A percentile compares a stretch with the other conserved stretches of the same genome.
These are phyloP conservation scores for Gymnopus androsaceus DNA, from an alignment of 1,284 basidiomycete genomes.

Conservation along the genomic window DNA sequence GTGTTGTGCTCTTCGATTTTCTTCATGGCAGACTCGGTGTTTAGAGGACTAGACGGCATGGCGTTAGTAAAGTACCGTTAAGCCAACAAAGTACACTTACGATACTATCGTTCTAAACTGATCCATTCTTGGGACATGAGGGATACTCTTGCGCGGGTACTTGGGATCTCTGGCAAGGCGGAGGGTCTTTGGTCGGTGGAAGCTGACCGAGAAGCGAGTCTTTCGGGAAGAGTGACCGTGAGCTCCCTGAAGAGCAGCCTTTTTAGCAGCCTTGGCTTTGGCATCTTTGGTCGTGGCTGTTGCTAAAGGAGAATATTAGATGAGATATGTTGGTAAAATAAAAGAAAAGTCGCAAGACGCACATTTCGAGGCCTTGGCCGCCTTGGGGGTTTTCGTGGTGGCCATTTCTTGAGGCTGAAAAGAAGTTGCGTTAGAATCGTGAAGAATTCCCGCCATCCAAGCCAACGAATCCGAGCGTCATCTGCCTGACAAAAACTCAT, in stretches of 20 bases:
- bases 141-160: slow-evolving; percentile 94
- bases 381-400: slow-evolving; percentile 63
- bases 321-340: not conserved
- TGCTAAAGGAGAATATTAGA: not conserved
- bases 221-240: slow-evolving; percentile 82
- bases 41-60: slow-evolving; percentile 56
- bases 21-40: slow-evolving; percentile 90
- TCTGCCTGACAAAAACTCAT: too few species aligned
- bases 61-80: not conserved
- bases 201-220: slow-evolving; percentile 84
- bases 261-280: slow-evolving; percentile 95
- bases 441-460: too few species aligned
- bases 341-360: slow-evolving; percentile 24
- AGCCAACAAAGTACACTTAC: slow-evolving; percentile 42
- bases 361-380: slow-evolving; percentile 51
- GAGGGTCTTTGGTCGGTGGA: slow-evolving; percentile 97
- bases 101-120: slow-evolving; percentile 93
- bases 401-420: slow-evolving; percentile 45
- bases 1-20: slow-evolving; percentile 99
- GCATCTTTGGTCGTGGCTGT: slow-evolving; percentile 41
- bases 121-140: slow-evolving; percentile 96
- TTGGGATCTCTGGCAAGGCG: slow-evolving; percentile 83
- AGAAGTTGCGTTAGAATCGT: slow-evolving; percentile 79
- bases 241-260: slow-evolving; percentile 90
- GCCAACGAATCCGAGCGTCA: too few species aligned